Conservation (phyloP, 768 basidiomycete species). For the Albatrellus ellisii region DNA sequence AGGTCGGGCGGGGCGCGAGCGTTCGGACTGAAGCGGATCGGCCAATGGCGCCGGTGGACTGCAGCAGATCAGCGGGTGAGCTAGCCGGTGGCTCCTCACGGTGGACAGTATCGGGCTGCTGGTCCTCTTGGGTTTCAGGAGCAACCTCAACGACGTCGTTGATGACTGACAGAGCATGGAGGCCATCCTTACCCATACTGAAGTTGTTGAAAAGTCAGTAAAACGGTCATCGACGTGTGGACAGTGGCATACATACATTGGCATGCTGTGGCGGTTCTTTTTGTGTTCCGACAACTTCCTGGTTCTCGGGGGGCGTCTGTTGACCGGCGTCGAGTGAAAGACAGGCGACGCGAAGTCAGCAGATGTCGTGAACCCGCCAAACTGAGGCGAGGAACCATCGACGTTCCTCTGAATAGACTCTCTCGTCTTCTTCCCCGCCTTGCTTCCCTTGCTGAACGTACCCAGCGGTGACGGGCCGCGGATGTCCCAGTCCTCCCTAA, state of each 20-base stretch:
- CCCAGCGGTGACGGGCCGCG: conserved; percentile 5
- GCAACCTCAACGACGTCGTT: conserved; percentile 39
- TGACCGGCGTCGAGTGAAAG: conserved; percentile 47
- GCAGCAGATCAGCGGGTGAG: not conserved
- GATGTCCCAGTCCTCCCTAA: conserved; percentile 23
- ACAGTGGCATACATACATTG: conserved; percentile 33
- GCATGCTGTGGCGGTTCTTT: conserved; percentile 52
- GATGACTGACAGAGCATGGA: conserved; percentile 38
- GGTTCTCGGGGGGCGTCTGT: conserved; percentile 15
- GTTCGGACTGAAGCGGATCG: not conserved
- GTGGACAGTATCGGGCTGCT: conserved; percentile 26
- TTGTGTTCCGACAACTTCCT: conserved; percentile 41
- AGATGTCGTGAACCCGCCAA: conserved; percentile 16
- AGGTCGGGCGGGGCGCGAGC: not conserved
- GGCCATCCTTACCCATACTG: conserved; percentile 45
- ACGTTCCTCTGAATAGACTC: not conserved
- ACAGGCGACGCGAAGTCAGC: conserved; percentile 41
- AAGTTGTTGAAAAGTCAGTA: conserved; percentile 28
- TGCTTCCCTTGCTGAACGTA: conserved; percentile 1
- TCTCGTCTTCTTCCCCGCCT: not conserved
- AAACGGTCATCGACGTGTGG: not conserved
- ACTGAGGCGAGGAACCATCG: conserved; percentile 11
- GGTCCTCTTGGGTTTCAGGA: conserved; percentile 28
- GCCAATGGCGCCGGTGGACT: not conserved
- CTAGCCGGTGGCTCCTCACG: conserved; percentile 28